Evolutionary conservation across 1,284 basidiomycete species (phyloP).

Genomic region (Sanghuangporus sanghuang): DNA sequence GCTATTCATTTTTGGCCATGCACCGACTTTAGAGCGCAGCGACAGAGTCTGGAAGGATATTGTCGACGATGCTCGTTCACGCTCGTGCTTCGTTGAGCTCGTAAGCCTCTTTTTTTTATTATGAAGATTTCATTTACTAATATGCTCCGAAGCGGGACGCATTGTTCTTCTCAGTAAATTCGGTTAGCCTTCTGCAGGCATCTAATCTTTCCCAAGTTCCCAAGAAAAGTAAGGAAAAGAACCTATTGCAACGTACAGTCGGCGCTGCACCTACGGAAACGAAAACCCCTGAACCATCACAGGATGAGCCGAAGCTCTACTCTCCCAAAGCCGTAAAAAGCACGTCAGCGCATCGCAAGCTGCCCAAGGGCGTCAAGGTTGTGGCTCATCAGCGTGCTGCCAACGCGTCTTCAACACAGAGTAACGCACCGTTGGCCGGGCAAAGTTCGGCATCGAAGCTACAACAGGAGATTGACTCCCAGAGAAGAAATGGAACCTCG

Average conservation of each 20-base stretch:
- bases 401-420: background rate
- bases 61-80: conserved; percentile 65
- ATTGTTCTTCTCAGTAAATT: conserved; percentile 1
- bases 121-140: background rate
- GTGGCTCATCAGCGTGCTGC: background rate
- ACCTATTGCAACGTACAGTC: background rate
- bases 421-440: background rate
- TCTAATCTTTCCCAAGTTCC: background rate
- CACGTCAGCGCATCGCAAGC: background rate
- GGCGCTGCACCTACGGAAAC: background rate
- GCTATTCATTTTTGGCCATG: conserved; percentile 90
- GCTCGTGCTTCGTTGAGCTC: conserved; percentile 43
- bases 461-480: background rate
- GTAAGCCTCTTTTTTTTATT: conserved; percentile 32
- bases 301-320: background rate
- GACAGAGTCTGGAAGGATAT: conserved; percentile 79
- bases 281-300: background rate
- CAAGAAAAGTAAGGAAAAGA: background rate
- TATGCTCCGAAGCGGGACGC: background rate
- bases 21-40: conserved; percentile 80
- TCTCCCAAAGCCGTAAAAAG: background rate
- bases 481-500: background rate
- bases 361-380: background rate
- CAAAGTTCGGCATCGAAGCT: background rate
- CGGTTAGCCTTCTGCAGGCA: background rate